Evolutionary conservation across 495 filamentous ascomycete species (phyloP).

Genomic region (Wilcoxina mikolae): DNA sequence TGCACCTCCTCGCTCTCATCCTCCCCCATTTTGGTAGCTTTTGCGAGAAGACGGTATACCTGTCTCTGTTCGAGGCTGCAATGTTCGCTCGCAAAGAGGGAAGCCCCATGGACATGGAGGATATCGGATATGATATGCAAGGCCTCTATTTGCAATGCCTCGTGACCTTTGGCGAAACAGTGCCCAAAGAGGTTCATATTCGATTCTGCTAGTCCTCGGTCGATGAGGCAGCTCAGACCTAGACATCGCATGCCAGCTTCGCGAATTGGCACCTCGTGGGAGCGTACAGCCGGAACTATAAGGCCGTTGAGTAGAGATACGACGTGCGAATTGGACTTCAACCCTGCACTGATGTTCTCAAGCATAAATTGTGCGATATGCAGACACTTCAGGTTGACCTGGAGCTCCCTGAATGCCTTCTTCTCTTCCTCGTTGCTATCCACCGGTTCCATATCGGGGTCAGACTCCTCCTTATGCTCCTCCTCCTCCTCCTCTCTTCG

Average conservation of each 20-base stretch:
- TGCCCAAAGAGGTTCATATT: slow-evolving; percentile 90
- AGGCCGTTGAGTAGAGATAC: slow-evolving; percentile 94
- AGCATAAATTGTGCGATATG: slow-evolving; percentile 97
- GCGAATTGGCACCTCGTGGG: slow-evolving; percentile 80
- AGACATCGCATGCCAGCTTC: slow-evolving; percentile 80
- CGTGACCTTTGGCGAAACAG: slow-evolving; percentile 86
- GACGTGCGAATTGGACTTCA: slow-evolving; percentile 74
- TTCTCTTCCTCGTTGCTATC: slow-evolving; percentile 61
- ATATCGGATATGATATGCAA: slow-evolving; percentile 91
- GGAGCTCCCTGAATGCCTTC: slow-evolving; percentile 73
- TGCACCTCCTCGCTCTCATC: slow-evolving; percentile 54
- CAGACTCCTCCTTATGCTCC: slow-evolving; percentile 21
- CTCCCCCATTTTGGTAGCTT: slow-evolving; percentile 54
- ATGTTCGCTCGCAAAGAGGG: slow-evolving; percentile 40
- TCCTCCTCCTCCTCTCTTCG: neutral
- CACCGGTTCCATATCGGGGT: slow-evolving; percentile 34
- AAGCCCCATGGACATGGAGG: slow-evolving; percentile 66
- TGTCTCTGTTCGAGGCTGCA: slow-evolving; percentile 19
- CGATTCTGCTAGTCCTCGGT: slow-evolving; percentile 77
- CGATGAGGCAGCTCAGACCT: slow-evolving; percentile 79
- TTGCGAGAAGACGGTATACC: slow-evolving; percentile 32
- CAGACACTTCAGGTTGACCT: slow-evolving; percentile 96
- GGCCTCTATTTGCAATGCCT: slow-evolving; percentile 72
- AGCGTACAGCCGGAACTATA: slow-evolving; percentile 84
- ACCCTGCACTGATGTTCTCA: slow-evolving; percentile 66